Conservation (phyloP, 306 rosid genomes). For the Cicer yamashitae region DNA sequence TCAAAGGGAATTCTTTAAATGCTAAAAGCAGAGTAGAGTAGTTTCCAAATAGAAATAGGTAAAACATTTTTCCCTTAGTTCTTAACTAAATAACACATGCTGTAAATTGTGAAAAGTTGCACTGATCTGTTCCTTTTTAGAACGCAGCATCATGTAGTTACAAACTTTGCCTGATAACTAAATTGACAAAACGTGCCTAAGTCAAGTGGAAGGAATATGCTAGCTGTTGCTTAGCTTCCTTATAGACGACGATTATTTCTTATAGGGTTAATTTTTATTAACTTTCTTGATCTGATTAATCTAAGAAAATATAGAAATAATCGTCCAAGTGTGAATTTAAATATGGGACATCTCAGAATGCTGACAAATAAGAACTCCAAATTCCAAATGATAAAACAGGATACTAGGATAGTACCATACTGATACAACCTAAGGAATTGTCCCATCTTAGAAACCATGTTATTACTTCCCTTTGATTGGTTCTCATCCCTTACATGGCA, state of each 20-base stretch:
- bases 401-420: constrained; percentile 40
- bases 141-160: no score
- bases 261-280: neutral
- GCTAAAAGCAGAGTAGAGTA: neutral
- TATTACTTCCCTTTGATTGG: constrained; percentile 36
- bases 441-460: constrained; percentile 43
- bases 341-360: constrained; percentile 35
- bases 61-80: neutral
- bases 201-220: constrained; percentile 5
- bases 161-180: neutral
- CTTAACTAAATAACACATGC: neutral
- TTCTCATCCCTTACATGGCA: constrained; percentile 17
- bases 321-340: constrained; percentile 9
- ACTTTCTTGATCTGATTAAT: constrained; percentile 11
- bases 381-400: neutral
- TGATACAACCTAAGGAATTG: constrained; percentile 42
- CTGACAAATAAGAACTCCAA: constrained; percentile 20
- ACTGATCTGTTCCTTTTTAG: neutral
- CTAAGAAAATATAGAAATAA: constrained; percentile 25
- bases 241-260: neutral
- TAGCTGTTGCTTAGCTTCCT: constrained; percentile 5
- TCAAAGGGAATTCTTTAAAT: constrained; percentile 28
- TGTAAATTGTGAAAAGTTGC: neutral
- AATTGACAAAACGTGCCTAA: neutral
- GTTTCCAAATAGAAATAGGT: constrained; percentile 22